phyloP scores from a whole-genome alignment of 2,329 filamentous ascomycete species.

The Arthrinium puccinioides region DNA sequence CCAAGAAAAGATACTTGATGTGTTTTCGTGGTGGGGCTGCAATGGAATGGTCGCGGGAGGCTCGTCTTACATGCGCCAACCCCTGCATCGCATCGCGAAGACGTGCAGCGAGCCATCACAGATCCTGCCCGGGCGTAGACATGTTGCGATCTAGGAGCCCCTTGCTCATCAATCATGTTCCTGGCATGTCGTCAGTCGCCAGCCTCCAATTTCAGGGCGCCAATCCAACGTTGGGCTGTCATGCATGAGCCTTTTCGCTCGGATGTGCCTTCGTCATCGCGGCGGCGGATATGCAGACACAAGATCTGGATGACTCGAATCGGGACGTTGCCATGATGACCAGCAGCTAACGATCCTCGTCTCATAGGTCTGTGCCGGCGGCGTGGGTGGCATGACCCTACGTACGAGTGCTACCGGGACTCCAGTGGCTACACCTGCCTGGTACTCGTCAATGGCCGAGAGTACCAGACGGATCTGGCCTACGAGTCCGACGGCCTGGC shows the following conservation, averaged over 20 bases:
- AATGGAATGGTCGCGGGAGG: constrained; percentile 18
- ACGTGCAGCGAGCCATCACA: constrained; percentile 21
- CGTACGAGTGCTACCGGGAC: constrained; percentile 75
- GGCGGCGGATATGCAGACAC: constrained; percentile 18
- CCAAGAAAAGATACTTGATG: constrained; percentile 18
- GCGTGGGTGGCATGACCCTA: constrained; percentile 86
- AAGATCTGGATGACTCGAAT: constrained; percentile 15
- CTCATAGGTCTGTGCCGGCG: constrained; percentile 81
- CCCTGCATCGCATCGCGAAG: constrained; percentile 23
- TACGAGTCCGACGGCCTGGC: constrained; percentile 79
- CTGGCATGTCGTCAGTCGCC: constrained; percentile 9
- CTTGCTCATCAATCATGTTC: constrained; percentile 17
- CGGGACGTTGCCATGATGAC: constrained; percentile 14
- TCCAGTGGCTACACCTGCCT: constrained; percentile 77
- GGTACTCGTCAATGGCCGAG: constrained; percentile 90
- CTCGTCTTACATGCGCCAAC: constrained; percentile 27
- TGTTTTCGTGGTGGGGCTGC: constrained; percentile 21
- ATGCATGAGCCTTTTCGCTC: constrained; percentile 16
- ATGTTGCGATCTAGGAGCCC: constrained; percentile 10
- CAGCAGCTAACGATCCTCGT: constrained; percentile 21
- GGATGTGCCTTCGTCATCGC: constrained; percentile 19
- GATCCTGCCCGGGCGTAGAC: constrained; percentile 20
- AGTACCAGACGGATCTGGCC: constrained; percentile 85
- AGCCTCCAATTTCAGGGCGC: too few relatives aligned
- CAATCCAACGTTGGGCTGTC: constrained; percentile 19